A percentile compares a stretch with the other conserved stretches of the same genome.
Evolutionary conservation across 1,139 yeast genomes (phyloP).

Genomic region (Nadsonia commutata): DNA sequence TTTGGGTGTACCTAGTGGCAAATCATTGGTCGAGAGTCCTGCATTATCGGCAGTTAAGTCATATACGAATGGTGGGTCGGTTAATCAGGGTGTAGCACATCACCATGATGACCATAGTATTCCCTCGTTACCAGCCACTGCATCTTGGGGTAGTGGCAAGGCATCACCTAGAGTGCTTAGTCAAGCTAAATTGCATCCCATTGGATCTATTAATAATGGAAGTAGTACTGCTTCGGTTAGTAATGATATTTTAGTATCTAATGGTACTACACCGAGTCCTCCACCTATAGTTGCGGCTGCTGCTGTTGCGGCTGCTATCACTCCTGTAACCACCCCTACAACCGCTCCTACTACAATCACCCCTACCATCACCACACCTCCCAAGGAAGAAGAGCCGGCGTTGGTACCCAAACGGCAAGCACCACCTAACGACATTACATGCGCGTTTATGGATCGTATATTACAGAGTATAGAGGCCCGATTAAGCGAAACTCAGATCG

Average conservation of each 20-base stretch:
- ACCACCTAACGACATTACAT: background rate
- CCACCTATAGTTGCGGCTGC: background rate
- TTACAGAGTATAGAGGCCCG: background rate
- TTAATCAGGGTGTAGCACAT: background rate
- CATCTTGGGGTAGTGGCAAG: slow-evolving; percentile 21
- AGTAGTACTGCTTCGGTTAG: background rate
- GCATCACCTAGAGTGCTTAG: background rate
- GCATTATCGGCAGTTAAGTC: background rate
- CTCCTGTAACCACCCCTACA: background rate
- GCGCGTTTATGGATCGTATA: background rate
- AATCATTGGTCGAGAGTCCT: background rate
- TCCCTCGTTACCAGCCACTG: slow-evolving; percentile 25
- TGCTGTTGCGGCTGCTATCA: background rate
- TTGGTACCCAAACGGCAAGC: background rate
- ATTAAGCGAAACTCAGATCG: too few relatives aligned
- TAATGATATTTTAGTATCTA: slow-evolving; percentile 49
- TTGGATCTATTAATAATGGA: background rate
- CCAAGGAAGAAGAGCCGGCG: background rate
- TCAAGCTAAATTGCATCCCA: background rate
- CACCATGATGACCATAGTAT: slow-evolving; percentile 11
- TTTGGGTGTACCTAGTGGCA: background rate
- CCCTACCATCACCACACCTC: slow-evolving; percentile 9
- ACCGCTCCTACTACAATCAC: background rate
- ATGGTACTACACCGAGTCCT: background rate
- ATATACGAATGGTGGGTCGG: background rate